Base-by-base conservation (phyloP, 106 monocot species). In the Hemerocallis citrina region DNA sequence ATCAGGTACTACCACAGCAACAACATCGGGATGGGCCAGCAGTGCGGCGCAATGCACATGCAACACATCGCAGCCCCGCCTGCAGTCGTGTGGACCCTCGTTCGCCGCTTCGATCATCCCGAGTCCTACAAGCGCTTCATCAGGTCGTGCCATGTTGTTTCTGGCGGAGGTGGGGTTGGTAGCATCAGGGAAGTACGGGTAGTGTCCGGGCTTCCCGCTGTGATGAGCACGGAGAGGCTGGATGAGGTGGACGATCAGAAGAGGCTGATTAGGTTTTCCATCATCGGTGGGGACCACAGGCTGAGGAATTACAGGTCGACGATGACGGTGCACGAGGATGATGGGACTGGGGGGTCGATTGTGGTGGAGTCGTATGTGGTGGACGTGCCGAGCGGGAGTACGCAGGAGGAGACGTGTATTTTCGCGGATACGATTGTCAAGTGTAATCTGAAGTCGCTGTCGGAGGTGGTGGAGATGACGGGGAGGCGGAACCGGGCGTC, bases 281-380 rank as follows among this genome's bases (percentile, higher is more conserved):
- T 80, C 21, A 61, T 80, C 3, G 80, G 75, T 16, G 80, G 80
- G 5, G 75, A 75, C 33, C 80, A 80, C 65, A 59, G 80, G n/a
- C 62, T 75, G 25, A 46, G 21, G 21, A 80, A 80, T 70, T 80
- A 80, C 70, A 40, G 69, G 38, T 77, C 82, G 8, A 66, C 65
- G 3, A 66, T 70, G 29, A 77, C 77, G 30, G 36, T 74, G 22
- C 77, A 83, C 66, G 31, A 48, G 12, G 69, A 23, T 4, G 68
- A 52, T 0, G 39, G 34, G 4, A 42, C 28, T 6, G 29, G 28
- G 27, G 27, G 20, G 31, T 61, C 77, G 23, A 70, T 83, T 48
- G 82, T 77, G 45, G 62, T 78, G 57, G 82, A 83, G 70, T 78
- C 77, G 9, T 83, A 78, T 62, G 77, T 71, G 31, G 82, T 83